Evolutionary conservation across 2,329 filamentous ascomycete genomes (phyloP).

Genomic region (Botrytis aclada): DNA sequence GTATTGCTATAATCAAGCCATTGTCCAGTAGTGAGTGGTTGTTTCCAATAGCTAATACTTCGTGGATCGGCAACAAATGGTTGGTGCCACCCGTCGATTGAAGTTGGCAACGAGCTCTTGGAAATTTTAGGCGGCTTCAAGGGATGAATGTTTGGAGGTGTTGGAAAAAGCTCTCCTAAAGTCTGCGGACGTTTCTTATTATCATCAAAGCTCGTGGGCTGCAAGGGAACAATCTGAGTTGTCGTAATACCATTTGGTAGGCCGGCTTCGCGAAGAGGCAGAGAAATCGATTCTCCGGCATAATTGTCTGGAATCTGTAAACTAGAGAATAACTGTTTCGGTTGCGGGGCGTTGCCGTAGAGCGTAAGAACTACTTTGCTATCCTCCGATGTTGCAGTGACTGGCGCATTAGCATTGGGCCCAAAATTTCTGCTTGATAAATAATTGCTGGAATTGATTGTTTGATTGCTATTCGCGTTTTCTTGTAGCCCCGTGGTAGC

Average conservation of each 20-base stretch:
- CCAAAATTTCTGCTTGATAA: conserved; percentile 25
- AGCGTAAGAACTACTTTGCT: conserved; percentile 68
- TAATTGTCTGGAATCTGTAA: conserved; percentile 55
- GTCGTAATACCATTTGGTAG: conserved; percentile 73
- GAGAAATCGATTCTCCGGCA: conserved; percentile 36
- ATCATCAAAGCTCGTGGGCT: conserved; percentile 40
- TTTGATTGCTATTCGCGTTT: conserved; percentile 34
- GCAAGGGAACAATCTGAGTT: conserved; percentile 60
- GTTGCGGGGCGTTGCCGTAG: conserved; percentile 69
- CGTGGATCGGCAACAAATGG: conserved; percentile 41
- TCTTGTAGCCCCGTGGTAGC: conserved; percentile 46
- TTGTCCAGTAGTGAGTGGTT: conserved; percentile 62
- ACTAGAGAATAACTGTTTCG: conserved; percentile 83
- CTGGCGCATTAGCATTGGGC: conserved; percentile 28
- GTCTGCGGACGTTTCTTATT: conserved; percentile 59
- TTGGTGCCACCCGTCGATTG: conserved; percentile 48
- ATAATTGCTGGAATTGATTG: conserved; percentile 19
- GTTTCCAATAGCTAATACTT: conserved; percentile 59
- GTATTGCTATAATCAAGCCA: conserved; percentile 70
- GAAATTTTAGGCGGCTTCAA: conserved; percentile 70
- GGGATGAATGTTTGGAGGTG: conserved; percentile 61
- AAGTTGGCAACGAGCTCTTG: conserved; percentile 62
- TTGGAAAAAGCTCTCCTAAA: conserved; percentile 71
- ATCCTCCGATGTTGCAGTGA: conserved; percentile 43
- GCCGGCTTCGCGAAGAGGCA: conserved; percentile 57